phyloP scores from a whole-genome alignment of 163 green algal genomes.

The Coccomyxa subellipsoidea region DNA sequence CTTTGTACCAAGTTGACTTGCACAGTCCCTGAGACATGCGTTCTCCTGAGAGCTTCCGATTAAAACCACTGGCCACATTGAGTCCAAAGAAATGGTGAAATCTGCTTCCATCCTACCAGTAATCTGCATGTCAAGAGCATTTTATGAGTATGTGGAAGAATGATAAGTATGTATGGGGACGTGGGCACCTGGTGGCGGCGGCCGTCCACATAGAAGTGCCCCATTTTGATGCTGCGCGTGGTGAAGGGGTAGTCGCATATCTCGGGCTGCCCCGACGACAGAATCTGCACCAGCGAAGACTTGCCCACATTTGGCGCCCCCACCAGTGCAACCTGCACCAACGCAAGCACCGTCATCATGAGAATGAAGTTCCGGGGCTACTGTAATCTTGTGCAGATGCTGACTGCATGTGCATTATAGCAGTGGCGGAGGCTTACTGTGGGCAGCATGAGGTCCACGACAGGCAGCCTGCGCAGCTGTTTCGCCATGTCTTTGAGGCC shows the following conservation, averaged over 20 bases:
- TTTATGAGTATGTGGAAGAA: neutral
- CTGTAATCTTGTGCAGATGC: neutral
- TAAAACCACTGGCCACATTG: too few species aligned
- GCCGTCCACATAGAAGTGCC: conserved; percentile 91
- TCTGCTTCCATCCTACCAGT: too few species aligned
- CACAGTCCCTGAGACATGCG: too few species aligned
- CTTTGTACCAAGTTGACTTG: too few species aligned
- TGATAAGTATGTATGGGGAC: neutral
- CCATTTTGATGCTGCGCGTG: conserved; percentile 95
- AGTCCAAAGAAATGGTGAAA: too few species aligned
- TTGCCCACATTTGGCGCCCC: conserved; percentile 98
- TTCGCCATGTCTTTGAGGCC: conserved; percentile 75
- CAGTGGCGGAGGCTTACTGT: conserved; percentile 47
- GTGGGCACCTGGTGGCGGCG: conserved; percentile 76
- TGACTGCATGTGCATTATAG: neutral
- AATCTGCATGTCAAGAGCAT: neutral
- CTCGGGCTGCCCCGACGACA: conserved; percentile 77
- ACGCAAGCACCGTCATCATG: neutral
- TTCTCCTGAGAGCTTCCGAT: neutral
- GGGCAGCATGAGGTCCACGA: conserved; percentile 76
- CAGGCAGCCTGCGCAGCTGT: conserved; percentile 71
- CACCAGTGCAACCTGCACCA: conserved; percentile 81
- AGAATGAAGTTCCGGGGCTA: neutral
- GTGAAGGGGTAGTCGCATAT: conserved; percentile 99
- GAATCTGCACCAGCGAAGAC: conserved; percentile 77